These are phyloP conservation scores for Aspergillus mulundensis DNA, from an alignment of 495 filamentous ascomycete genomes.

Conservation along the genomic window DNA sequence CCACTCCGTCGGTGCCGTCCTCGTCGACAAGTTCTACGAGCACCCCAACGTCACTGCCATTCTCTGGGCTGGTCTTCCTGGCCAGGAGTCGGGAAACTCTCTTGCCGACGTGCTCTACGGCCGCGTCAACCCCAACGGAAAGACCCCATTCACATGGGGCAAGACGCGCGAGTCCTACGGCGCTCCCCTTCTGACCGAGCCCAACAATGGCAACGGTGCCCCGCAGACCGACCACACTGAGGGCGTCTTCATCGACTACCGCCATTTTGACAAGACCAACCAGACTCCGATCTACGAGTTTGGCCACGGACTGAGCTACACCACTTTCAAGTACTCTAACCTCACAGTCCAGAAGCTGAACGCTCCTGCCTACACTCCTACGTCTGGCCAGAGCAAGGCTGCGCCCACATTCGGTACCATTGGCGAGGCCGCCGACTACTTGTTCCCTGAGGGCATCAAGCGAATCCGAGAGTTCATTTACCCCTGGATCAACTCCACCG, in stretches of 20 bases:
- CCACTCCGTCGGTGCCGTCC: constrained; percentile 77
- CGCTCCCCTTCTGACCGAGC: constrained; percentile 65
- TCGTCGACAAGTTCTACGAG: constrained; percentile 71
- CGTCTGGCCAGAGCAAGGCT: constrained; percentile 59
- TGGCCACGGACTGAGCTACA: constrained; percentile 86
- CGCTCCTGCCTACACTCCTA: constrained; percentile 58
- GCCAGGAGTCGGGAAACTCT: constrained; percentile 88
- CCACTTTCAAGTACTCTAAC: constrained; percentile 76
- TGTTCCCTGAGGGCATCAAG: constrained; percentile 65
- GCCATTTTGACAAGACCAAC: constrained; percentile 73
- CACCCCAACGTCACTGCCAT: constrained; percentile 93
- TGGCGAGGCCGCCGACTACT: constrained; percentile 63
- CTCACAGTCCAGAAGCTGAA: constrained; percentile 56
- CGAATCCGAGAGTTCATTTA: constrained; percentile 69
- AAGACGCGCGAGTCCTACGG: constrained; percentile 70
- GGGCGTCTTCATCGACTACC: constrained; percentile 92
- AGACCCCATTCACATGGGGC: constrained; percentile 87
- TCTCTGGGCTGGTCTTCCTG: constrained; percentile 88
- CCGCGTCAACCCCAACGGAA: constrained; percentile 76
- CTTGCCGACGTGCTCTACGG: constrained; percentile 91
- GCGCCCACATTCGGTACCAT: constrained; percentile 69
- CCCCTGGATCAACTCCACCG: constrained; percentile 80
- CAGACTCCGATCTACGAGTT: constrained; percentile 85
- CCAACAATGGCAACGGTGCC: constrained; percentile 64
- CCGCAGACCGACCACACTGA: constrained; percentile 83